Conservation (phyloP, 192 early-diverging fungal species). For the Entomortierella beljakovae region DNA sequence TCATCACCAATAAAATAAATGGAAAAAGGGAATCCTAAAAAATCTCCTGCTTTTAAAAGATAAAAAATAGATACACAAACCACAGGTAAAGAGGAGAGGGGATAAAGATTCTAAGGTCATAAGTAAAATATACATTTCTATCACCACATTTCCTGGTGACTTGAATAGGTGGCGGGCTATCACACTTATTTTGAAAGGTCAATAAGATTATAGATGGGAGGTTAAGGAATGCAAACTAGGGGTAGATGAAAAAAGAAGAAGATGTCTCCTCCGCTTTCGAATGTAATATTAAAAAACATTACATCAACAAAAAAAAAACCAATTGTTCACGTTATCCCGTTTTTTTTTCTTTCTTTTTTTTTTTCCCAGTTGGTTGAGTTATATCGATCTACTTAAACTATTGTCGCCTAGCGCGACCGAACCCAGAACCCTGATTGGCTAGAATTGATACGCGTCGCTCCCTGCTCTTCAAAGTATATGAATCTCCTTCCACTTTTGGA, state of each 20-base stretch:
- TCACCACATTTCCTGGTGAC: no score
- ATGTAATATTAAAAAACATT: neutral
- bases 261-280: no score
- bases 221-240: neutral
- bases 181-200: neutral
- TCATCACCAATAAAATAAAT: no score
- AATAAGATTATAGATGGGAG: no score
- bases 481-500: neutral
- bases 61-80: neutral
- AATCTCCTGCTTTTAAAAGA: neutral
- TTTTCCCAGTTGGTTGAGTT: neutral
- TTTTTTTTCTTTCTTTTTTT: neutral
- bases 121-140: no score
- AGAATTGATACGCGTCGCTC: neutral
- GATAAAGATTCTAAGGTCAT: no score
- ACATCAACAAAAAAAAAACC: neutral
- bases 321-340: neutral
- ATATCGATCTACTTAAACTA: no score
- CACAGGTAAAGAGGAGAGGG: no score
- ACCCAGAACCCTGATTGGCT: neutral
- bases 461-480: neutral
- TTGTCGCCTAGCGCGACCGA: no score
- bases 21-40: neutral
- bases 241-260: neutral
- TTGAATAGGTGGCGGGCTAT: neutral